These are phyloP conservation scores for Aspergillus sp. DNA, from an alignment of 2,329 filamentous ascomycete genomes.

Conservation along the genomic window DNA sequence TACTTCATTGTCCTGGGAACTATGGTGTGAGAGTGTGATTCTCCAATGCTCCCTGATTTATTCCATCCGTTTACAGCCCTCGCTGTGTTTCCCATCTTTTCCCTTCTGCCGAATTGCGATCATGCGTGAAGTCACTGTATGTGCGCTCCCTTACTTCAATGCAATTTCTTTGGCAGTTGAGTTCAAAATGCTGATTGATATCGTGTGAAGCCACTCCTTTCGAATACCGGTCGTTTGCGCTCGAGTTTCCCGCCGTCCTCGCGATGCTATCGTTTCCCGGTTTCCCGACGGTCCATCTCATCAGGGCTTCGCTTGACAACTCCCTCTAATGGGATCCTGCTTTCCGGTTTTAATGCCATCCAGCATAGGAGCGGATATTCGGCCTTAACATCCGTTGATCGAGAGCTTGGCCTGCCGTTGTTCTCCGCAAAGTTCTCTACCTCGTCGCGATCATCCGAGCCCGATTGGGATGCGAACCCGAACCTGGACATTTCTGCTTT, in stretches of 20 bases:
- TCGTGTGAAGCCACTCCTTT: slow-evolving; percentile 16
- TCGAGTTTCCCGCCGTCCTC: slow-evolving; percentile 11
- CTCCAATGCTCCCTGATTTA: slow-evolving; percentile 11
- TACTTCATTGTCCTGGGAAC: slow-evolving; percentile 9
- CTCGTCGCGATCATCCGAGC: slow-evolving; percentile 23
- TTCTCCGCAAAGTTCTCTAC: slow-evolving; percentile 27
- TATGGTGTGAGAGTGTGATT: slow-evolving; percentile 17
- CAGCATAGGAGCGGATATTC: slow-evolving; percentile 10
- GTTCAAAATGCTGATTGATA: slow-evolving; percentile 3
- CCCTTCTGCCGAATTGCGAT: slow-evolving; percentile 10
- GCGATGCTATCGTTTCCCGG: slow-evolving; percentile 11
- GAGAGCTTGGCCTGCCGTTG: slow-evolving; percentile 10
- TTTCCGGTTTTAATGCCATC: slow-evolving; percentile 11
- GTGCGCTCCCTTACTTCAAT: slow-evolving; percentile 2
- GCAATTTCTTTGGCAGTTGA: not conserved
- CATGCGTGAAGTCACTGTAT: slow-evolving; percentile 28
- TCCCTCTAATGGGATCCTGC: slow-evolving; percentile 6
- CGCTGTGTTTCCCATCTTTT: slow-evolving; percentile 21
- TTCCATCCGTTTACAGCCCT: slow-evolving; percentile 10
- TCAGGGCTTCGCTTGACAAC: slow-evolving; percentile 17
- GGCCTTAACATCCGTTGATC: slow-evolving; percentile 9
- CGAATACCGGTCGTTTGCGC: slow-evolving; percentile 15
- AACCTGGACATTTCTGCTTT: slow-evolving; percentile 67
- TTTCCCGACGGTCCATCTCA: slow-evolving; percentile 24
- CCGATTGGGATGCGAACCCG: slow-evolving; percentile 69